These are phyloP conservation scores for Crithidia expoeki DNA, from an alignment of 208 protist genomes.

Conservation along the genomic window DNA sequence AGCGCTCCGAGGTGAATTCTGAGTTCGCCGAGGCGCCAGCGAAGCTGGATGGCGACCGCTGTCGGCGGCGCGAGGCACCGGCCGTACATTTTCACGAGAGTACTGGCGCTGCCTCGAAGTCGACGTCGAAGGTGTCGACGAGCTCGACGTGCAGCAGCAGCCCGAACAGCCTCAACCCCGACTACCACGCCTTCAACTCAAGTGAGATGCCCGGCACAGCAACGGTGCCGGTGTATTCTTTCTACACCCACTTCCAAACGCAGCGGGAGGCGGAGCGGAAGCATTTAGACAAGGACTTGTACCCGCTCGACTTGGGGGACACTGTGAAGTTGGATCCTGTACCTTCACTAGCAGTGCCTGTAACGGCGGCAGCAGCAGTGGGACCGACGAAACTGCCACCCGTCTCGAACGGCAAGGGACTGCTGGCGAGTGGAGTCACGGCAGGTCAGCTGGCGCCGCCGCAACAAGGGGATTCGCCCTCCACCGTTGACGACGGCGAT, in stretches of 20 bases:
- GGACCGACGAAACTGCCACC: neutral
- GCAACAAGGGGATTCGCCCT: neutral
- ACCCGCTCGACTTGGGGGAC: slow-evolving; percentile 12
- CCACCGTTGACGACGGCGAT: neutral
- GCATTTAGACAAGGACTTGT: slow-evolving; percentile 4
- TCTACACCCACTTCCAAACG: slow-evolving; percentile 10
- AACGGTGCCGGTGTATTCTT: slow-evolving; percentile 8
- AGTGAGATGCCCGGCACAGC: neutral
- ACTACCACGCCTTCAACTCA: neutral
- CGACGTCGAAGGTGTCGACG: neutral
- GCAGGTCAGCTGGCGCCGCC: neutral
- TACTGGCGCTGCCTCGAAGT: neutral
- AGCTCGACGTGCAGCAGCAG: slow-evolving; percentile 1
- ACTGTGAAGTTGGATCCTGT: neutral
- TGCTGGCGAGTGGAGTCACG: neutral
- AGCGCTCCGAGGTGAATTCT: neutral
- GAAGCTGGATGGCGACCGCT: neutral
- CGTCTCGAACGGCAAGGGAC: neutral
- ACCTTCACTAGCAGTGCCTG: neutral
- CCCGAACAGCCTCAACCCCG: slow-evolving; percentile 2
- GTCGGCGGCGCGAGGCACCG: neutral
- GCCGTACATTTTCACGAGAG: neutral
- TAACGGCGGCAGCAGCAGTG: neutral
- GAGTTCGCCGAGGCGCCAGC: neutral
- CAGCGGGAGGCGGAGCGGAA: neutral